Conservation (phyloP, 768 basidiomycete genomes). For the Inosperma sp. region DNA sequence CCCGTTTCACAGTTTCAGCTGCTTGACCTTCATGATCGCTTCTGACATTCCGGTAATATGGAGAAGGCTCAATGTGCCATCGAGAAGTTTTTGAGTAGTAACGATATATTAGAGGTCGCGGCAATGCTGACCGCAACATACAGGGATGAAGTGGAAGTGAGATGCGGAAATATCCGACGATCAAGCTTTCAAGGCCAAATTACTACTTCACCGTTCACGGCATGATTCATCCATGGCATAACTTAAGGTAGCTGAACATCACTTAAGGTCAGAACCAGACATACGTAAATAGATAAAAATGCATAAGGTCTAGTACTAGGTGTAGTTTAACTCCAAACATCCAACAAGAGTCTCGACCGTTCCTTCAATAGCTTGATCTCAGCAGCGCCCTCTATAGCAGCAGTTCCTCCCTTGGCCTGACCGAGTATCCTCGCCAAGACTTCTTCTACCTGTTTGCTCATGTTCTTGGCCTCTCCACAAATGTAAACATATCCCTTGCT, state of each 20-base stretch:
- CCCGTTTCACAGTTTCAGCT: no score
- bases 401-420: slow-evolving; percentile 88
- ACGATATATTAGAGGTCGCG: background rate
- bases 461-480: slow-evolving; percentile 94
- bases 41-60: slow-evolving; percentile 1
- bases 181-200: no score
- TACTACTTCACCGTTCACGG: no score
- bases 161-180: no score
- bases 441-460: slow-evolving; percentile 95
- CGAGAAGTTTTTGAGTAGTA: background rate
- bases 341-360: slow-evolving; percentile 77
- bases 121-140: slow-evolving; percentile 1
- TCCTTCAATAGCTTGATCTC: slow-evolving; percentile 97
- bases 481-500: slow-evolving; percentile 98
- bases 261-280: no score
- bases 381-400: slow-evolving; percentile 82
- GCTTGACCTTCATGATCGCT: no score
- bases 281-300: no score
- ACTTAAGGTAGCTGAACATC: no score
- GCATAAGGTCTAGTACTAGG: slow-evolving; percentile 6
- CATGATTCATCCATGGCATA: no score
- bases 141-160: background rate
- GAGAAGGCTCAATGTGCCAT: background rate
- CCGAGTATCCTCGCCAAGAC: slow-evolving; percentile 78
- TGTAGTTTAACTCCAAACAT: slow-evolving; percentile 74